Conservation (phyloP, 2,329 filamentous ascomycete species). For the Stemphylium beticola region DNA sequence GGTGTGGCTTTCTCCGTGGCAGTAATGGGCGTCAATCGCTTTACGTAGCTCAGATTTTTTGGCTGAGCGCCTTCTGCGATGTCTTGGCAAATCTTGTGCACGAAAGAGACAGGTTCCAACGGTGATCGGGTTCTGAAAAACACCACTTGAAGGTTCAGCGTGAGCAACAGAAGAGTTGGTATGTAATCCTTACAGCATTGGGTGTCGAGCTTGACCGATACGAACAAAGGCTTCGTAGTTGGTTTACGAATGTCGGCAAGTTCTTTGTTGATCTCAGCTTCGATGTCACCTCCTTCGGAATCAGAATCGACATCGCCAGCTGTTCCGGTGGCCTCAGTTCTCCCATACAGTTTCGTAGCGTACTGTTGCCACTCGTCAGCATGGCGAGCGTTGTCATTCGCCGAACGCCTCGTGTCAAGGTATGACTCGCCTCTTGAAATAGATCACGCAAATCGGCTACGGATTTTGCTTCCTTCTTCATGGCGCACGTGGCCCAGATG, state of each 20-base stretch:
- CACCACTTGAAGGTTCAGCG: conserved; percentile 52
- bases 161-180: not conserved
- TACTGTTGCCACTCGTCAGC: conserved; percentile 64
- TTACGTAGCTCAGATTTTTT: conserved; percentile 64
- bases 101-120: conserved; percentile 65
- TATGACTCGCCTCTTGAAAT: conserved; percentile 66
- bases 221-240: conserved; percentile 57
- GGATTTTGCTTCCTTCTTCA: conserved; percentile 73
- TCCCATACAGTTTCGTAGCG: conserved; percentile 62
- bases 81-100: conserved; percentile 64
- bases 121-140: conserved; percentile 65
- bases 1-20: conserved; percentile 71
- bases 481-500: conserved; percentile 79
- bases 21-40: conserved; percentile 66
- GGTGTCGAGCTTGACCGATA: conserved; percentile 60
- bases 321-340: conserved; percentile 44
- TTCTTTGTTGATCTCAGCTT: conserved; percentile 74
- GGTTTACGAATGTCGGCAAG: conserved; percentile 67
- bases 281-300: conserved; percentile 64
- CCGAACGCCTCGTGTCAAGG: not conserved
- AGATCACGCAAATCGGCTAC: conserved; percentile 70
- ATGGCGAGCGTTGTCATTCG: not conserved
- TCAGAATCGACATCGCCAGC: conserved; percentile 49
- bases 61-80: conserved; percentile 58
- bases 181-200: conserved; percentile 57